phyloP scores from a whole-genome alignment of 768 basidiomycete genomes.

The Suillus cothurnatus region DNA sequence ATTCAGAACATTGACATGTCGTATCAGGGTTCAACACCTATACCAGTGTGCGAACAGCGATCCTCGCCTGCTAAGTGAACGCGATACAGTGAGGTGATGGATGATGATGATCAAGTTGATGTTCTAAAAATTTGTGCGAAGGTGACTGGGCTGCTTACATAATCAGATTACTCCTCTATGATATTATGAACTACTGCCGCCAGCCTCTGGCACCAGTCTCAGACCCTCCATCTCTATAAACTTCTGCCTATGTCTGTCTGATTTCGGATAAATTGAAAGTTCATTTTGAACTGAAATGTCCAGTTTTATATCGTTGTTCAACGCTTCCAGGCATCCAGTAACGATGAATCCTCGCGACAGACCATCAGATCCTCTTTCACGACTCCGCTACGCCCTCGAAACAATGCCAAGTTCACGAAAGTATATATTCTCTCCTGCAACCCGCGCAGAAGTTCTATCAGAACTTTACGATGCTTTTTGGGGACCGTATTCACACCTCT shows the following conservation, averaged over 20 bases:
- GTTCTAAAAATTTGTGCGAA: background rate
- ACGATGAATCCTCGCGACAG: slow-evolving; percentile 60
- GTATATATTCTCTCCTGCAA: slow-evolving; percentile 72
- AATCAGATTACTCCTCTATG: background rate
- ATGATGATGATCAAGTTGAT: background rate
- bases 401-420: slow-evolving; percentile 81
- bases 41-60: background rate
- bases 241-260: background rate
- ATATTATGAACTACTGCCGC: background rate
- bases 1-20: background rate
- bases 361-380: slow-evolving; percentile 63
- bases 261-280: background rate
- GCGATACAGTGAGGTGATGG: too few relatives aligned
- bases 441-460: slow-evolving; percentile 78
- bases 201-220: background rate
- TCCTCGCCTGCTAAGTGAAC: background rate
- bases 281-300: slow-evolving; percentile 3
- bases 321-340: slow-evolving; percentile 50
- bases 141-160: slow-evolving; percentile 1
- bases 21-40: background rate
- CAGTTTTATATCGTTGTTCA: slow-evolving; percentile 39
- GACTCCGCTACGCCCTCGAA: slow-evolving; percentile 75
- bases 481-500: slow-evolving; percentile 72
- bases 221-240: background rate
- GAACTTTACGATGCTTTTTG: slow-evolving; percentile 84